phyloP scores from a whole-genome alignment of 352 stramenopile genomes.

The Saprolegnia diclina region DNA sequence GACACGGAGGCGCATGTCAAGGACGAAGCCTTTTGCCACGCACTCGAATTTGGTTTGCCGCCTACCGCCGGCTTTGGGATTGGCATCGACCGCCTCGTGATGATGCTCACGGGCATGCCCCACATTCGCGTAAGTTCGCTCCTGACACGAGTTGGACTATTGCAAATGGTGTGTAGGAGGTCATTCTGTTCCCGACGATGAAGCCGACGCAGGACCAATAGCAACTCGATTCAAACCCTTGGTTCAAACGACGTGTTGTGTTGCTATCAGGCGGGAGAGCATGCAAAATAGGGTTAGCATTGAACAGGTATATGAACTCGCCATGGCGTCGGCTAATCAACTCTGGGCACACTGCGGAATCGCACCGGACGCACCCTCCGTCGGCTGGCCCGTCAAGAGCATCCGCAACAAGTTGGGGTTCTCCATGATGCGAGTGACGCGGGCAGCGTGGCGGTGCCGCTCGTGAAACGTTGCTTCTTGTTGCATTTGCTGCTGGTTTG shows the following conservation, averaged over 20 bases:
- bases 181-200: constrained; percentile 99
- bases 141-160: background rate
- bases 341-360: constrained; percentile 2
- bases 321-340: background rate
- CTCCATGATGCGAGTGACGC: background rate
- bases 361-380: background rate
- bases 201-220: constrained; percentile 63
- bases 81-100: constrained; percentile 96
- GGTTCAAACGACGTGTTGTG: background rate
- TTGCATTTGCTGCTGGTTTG: constrained; percentile 64
- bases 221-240: constrained; percentile 13
- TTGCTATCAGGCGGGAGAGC: background rate
- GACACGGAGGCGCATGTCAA: constrained; percentile 88
- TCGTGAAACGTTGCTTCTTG: no score
- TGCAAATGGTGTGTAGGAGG: constrained; percentile 82
- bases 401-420: background rate
- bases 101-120: constrained; percentile 97
- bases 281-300: background rate
- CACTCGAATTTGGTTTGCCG: constrained; percentile 96
- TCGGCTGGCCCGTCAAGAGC: background rate
- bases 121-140: constrained; percentile 86
- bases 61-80: constrained; percentile 97
- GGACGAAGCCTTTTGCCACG: constrained; percentile 97
- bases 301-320: no score
- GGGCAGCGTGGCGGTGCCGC: background rate